These are phyloP conservation scores for Ehretia macrophylla DNA, from an alignment of 257 asterid species.

Conservation along the genomic window DNA sequence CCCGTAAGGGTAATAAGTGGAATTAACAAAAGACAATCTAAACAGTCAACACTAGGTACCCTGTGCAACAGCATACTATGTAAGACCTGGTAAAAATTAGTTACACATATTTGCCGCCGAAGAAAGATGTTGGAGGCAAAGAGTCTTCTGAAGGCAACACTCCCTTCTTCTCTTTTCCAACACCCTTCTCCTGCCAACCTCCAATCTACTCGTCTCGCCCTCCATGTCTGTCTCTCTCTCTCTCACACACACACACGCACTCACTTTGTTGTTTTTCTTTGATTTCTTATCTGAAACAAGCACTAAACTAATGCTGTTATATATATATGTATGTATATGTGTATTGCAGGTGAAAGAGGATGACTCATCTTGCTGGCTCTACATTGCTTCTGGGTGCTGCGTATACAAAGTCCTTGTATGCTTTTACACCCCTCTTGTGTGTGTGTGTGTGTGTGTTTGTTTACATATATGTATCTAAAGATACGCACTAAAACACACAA, in stretches of 20 bases:
- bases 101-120: background rate
- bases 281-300: too few relatives aligned
- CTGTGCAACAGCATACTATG: too few relatives aligned
- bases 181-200: slow-evolving; percentile 79
- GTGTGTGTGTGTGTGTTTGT: background rate
- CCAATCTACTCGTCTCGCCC: slow-evolving; percentile 85
- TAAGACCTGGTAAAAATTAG: too few relatives aligned
- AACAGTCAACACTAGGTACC: too few relatives aligned
- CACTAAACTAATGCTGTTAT: background rate
- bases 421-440: background rate
- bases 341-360: slow-evolving; percentile 49
- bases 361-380: slow-evolving; percentile 66
- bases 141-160: slow-evolving; percentile 64
- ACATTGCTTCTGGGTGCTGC: slow-evolving; percentile 70
- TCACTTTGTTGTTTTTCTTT: background rate
- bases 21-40: too few relatives aligned
- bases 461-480: too few relatives aligned
- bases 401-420: slow-evolving; percentile 63
- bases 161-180: slow-evolving; percentile 58
- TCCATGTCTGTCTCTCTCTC: slow-evolving; percentile 35
- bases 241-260: background rate
- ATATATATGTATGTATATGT: background rate
- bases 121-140: slow-evolving; percentile 59
- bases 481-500: too few relatives aligned
- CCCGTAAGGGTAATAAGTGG: too few relatives aligned